Conservation (phyloP, 768 basidiomycete species). For the Zangia roseola region DNA sequence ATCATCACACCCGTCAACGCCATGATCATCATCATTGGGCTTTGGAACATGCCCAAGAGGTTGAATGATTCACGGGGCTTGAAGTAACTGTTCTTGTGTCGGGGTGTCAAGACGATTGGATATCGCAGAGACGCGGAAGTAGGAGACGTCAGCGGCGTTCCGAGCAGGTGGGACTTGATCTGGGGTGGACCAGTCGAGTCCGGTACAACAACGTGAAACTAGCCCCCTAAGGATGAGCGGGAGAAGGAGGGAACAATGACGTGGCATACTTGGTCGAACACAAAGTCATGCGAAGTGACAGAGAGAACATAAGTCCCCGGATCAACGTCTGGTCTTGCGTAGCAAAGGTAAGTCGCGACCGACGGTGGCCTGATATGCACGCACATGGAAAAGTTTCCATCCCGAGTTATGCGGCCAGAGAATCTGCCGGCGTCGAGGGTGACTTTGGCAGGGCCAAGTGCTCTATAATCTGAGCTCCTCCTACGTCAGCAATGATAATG, state of each 20-base stretch:
- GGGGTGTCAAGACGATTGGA: slow-evolving; percentile 57
- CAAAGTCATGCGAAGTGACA: slow-evolving; percentile 61
- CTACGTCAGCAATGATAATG: slow-evolving; percentile 7
- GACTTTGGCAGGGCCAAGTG: slow-evolving; percentile 58
- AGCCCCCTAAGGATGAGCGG: slow-evolving; percentile 1
- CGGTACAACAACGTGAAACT: slow-evolving; percentile 71
- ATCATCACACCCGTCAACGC: slow-evolving; percentile 63
- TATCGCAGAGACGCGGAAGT: slow-evolving; percentile 55
- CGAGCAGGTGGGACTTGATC: slow-evolving; percentile 62
- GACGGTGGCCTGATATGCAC: slow-evolving; percentile 19
- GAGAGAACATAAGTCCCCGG: slow-evolving; percentile 69
- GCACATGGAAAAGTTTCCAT: slow-evolving; percentile 70
- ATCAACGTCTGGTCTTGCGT: slow-evolving; percentile 61
- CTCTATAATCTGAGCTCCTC: slow-evolving; percentile 30
- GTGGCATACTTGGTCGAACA: slow-evolving; percentile 63
- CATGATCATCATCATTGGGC: slow-evolving; percentile 85
- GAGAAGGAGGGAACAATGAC: neutral
- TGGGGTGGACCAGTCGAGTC: slow-evolving; percentile 44
- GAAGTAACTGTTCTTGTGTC: slow-evolving; percentile 61
- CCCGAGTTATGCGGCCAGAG: slow-evolving; percentile 49
- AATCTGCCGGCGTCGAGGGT: slow-evolving; percentile 58
- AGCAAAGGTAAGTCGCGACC: slow-evolving; percentile 9
- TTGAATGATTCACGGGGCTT: slow-evolving; percentile 72
- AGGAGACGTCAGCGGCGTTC: slow-evolving; percentile 65
- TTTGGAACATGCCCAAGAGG: slow-evolving; percentile 71